A percentile compares a stretch with the other conserved stretches of the same genome.
Evolutionary conservation across 768 basidiomycete genomes (phyloP).

Genomic region (Lactifluus hygrophoroides): DNA sequence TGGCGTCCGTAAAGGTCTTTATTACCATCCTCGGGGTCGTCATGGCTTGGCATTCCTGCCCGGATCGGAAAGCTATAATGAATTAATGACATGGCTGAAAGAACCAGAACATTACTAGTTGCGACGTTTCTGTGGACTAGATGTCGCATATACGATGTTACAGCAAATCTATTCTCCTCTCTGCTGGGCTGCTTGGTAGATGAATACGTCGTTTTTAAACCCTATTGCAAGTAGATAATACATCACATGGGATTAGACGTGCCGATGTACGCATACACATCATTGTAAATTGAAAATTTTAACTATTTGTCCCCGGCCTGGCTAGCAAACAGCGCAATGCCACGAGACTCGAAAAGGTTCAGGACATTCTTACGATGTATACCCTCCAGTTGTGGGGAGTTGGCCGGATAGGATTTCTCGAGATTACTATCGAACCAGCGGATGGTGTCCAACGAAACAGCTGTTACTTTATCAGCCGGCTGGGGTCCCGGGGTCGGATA

Average conservation of each 20-base stretch:
- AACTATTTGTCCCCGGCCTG: too few relatives aligned
- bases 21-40: slow-evolving; percentile 50
- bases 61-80: slow-evolving; percentile 42
- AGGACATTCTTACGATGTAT: slow-evolving; percentile 46
- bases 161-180: background rate
- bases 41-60: slow-evolving; percentile 56
- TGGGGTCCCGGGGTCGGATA: background rate
- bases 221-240: too few relatives aligned
- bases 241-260: background rate
- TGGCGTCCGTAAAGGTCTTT: slow-evolving; percentile 58
- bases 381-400: slow-evolving; percentile 33
- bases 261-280: background rate
- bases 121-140: background rate
- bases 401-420: slow-evolving; percentile 24
- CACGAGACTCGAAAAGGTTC: slow-evolving; percentile 33
- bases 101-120: slow-evolving; percentile 10
- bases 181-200: background rate
- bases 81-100: slow-evolving; percentile 57
- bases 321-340: background rate
- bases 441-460: slow-evolving; percentile 25
- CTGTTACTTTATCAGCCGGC: background rate
- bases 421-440: slow-evolving; percentile 45
- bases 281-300: too few relatives aligned
- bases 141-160: background rate
- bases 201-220: background rate